phyloP scores from a whole-genome alignment of 2,329 filamentous ascomycete genomes.

The Colletotrichum scovillei region DNA sequence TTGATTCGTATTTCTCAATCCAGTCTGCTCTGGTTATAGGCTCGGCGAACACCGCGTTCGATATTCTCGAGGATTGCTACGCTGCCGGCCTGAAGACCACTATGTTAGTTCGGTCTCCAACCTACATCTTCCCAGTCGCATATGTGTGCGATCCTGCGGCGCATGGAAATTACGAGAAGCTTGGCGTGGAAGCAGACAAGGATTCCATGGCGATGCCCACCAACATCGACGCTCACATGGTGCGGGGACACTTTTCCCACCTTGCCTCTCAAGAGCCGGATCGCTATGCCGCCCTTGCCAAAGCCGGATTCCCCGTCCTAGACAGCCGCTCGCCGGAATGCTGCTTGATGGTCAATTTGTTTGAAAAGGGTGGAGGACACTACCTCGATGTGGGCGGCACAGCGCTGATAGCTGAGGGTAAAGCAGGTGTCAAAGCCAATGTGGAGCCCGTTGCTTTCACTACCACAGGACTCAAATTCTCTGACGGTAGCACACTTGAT shows the following conservation, averaged over 20 bases:
- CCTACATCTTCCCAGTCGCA: constrained; percentile 46
- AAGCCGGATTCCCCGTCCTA: constrained; percentile 12
- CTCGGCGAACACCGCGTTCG: constrained; percentile 54
- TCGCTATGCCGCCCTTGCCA: background rate
- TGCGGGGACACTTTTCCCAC: background rate
- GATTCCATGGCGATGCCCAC: constrained; percentile 1
- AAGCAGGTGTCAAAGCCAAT: constrained; percentile 42
- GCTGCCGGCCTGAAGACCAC: constrained; percentile 44
- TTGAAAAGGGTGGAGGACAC: constrained; percentile 47
- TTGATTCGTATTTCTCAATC: background rate
- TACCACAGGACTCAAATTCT: constrained; percentile 43
- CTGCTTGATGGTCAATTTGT: constrained; percentile 33
- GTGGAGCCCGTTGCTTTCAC: constrained; percentile 45
- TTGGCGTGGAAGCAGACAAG: background rate
- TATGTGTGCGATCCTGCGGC: constrained; percentile 35
- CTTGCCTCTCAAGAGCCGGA: constrained; percentile 14
- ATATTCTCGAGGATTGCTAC: constrained; percentile 49
- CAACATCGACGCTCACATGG: constrained; percentile 4
- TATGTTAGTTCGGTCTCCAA: constrained; percentile 48
- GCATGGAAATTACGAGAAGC: constrained; percentile 33
- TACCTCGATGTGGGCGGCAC: constrained; percentile 47
- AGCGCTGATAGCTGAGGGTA: constrained; percentile 42
- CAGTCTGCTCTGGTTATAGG: constrained; percentile 48
- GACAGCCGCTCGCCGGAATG: constrained; percentile 14
- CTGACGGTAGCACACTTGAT: constrained; percentile 44